Evolutionary conservation across 129 eudicot species (phyloP), one percentile per base, ranked within the genome.

Genomic region (Tagetes patula): DNA sequence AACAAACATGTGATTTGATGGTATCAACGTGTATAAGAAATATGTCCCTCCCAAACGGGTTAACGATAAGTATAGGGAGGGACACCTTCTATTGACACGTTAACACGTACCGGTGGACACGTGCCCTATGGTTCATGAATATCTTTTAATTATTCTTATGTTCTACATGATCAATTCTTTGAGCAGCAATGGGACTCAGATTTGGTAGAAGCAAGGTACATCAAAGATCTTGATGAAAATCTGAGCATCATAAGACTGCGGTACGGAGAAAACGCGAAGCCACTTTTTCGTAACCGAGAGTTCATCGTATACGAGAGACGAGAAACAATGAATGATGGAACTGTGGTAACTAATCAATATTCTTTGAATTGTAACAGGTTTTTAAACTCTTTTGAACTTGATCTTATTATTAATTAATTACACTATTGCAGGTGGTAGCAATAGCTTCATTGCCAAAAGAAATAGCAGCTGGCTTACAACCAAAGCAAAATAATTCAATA

Each of bases 381-480:
- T 59, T 61, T 48, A 11, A 3, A 11, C 13, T 32, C 5, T 48
- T 6, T 48, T 34, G 9, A 13, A 27, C 5, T 53, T 63, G 45
- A 73, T 59, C 45, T 32, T 42, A 42, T 8, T 43, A 43, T 0
- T 39, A 20, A 20, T 39, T 43, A 43, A 1, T 43, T 43, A 43
- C 5, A 43, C 48, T 49, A 58, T n/a, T 79, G 64, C 77, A 90
- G 97, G 97, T 92, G 60, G 98, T 93, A 42, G 98, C 98, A 76
- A 96, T 93, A 75, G 98, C 98, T 67, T 93, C 98, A 79, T 90
- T 93, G 54, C 98, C 98, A 20, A 93, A 93, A 84, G 90, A 93
- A 81, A 93, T 93, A 75, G 96, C 98, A 38, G 95, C 95, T 59
- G 98, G 98, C 12, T 75, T 93, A 67, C 87, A 89, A 49, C 98